Conservation (phyloP, 345 rosid species). For the Noccaea bulbosa region DNA sequence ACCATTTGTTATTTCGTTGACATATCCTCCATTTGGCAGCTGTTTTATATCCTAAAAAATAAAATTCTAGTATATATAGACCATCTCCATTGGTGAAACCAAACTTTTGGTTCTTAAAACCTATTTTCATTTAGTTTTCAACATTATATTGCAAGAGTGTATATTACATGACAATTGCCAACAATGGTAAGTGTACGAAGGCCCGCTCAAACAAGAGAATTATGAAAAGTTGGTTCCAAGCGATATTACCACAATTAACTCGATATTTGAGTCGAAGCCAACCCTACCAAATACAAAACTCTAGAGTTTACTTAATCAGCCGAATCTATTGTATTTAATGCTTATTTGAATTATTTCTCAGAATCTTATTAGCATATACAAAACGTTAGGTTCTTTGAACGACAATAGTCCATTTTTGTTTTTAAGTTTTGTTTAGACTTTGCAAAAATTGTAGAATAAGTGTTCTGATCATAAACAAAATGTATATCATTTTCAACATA, state of each 20-base stretch:
- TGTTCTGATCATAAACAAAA: no score
- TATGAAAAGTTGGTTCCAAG: no score
- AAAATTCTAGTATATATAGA: background rate
- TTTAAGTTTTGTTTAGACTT: background rate
- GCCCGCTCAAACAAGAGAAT: no score
- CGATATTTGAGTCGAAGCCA: background rate
- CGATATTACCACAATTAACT: no score
- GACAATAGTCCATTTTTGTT: background rate
- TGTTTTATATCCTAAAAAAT: background rate
- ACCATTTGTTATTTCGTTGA: background rate
- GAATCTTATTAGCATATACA: background rate
- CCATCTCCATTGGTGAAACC: no score
- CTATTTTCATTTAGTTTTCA: background rate
- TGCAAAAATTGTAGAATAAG: constrained; percentile 3
- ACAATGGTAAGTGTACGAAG: background rate
- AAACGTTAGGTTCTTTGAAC: background rate
- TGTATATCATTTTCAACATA: background rate
- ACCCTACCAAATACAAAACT: background rate
- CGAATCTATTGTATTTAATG: no score
- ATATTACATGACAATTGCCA: background rate
- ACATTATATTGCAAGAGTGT: background rate
- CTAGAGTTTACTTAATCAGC: background rate
- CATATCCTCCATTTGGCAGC: background rate
- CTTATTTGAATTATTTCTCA: background rate
- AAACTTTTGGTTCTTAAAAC: no score